Conservation (phyloP, 257 asterid species). For the Solanum ahanhuiri region DNA sequence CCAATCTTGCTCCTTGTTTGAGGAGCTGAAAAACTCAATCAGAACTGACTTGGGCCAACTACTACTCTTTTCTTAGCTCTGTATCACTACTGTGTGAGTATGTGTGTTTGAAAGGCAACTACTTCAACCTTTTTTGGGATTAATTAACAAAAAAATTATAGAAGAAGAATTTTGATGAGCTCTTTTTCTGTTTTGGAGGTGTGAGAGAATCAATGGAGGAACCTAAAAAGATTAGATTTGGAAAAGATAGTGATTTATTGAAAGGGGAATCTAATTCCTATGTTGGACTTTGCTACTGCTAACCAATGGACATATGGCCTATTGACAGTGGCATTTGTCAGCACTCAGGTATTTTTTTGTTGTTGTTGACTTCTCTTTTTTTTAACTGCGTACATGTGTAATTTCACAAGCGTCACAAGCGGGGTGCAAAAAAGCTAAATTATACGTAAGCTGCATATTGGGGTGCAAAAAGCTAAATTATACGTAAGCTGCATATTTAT, state of each 20-base stretch:
- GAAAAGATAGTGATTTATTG: background rate
- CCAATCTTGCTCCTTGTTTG: background rate
- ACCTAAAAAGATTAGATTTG: background rate
- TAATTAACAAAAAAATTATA: background rate
- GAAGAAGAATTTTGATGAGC: background rate
- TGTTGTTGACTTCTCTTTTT: background rate
- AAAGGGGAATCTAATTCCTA: background rate
- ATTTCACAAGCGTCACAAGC: too few species aligned
- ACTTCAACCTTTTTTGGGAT: background rate
- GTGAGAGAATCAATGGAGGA: background rate
- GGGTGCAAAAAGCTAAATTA: too few species aligned
- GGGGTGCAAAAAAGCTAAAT: too few species aligned
- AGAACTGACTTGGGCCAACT: slow-evolving; percentile 28
- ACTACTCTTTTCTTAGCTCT: background rate
- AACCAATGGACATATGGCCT: background rate
- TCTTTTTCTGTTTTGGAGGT: background rate
- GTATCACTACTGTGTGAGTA: background rate
- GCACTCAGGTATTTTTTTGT: background rate
- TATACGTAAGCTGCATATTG: too few species aligned
- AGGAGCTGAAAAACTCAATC: background rate
- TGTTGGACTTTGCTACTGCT: background rate
- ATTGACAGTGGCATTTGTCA: background rate
- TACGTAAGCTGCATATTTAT: background rate
- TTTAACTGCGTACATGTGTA: too few species aligned
- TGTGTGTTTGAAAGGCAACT: background rate